phyloP scores from a whole-genome alignment of 768 basidiomycete species.

The Boletus subcaerulescens region DNA sequence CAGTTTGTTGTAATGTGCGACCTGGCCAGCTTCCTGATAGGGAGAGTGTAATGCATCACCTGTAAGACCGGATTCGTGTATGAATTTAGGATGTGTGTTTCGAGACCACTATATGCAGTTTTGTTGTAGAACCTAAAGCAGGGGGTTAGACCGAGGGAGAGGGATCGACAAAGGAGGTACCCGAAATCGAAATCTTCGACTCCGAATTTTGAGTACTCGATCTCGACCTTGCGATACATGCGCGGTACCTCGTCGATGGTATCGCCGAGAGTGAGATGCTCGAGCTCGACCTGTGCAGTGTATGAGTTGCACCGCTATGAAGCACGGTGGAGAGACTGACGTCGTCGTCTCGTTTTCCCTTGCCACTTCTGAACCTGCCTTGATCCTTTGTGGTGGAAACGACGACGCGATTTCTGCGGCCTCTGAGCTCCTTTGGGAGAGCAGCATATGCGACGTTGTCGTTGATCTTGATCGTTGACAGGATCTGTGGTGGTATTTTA shows the following conservation, averaged over 20 bases:
- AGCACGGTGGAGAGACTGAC: conserved; percentile 13
- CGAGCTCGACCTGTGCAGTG: conserved; percentile 45
- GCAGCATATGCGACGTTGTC: conserved; percentile 90
- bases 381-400: conserved; percentile 50
- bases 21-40: conserved; percentile 81
- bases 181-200: conserved; percentile 99
- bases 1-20: conserved; percentile 90
- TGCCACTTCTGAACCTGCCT: conserved; percentile 86
- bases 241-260: conserved; percentile 64
- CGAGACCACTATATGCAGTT: conserved; percentile 86
- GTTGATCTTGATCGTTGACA: conserved; percentile 77
- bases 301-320: conserved; percentile 2
- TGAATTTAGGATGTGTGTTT: conserved; percentile 96
- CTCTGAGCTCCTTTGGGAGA: conserved; percentile 81
- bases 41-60: conserved; percentile 79
- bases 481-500: conserved; percentile 76
- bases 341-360: conserved; percentile 47
- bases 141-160: not conserved
- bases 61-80: conserved; percentile 93
- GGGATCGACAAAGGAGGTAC: conserved; percentile 39
- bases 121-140: conserved; percentile 83
- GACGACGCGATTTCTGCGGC: conserved; percentile 72
- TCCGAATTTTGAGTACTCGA: conserved; percentile 97
- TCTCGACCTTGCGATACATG: conserved; percentile 89
- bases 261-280: conserved; percentile 51